These are phyloP conservation scores for Podaxis sp. DNA, from an alignment of 768 basidiomycete genomes.

Conservation along the genomic window DNA sequence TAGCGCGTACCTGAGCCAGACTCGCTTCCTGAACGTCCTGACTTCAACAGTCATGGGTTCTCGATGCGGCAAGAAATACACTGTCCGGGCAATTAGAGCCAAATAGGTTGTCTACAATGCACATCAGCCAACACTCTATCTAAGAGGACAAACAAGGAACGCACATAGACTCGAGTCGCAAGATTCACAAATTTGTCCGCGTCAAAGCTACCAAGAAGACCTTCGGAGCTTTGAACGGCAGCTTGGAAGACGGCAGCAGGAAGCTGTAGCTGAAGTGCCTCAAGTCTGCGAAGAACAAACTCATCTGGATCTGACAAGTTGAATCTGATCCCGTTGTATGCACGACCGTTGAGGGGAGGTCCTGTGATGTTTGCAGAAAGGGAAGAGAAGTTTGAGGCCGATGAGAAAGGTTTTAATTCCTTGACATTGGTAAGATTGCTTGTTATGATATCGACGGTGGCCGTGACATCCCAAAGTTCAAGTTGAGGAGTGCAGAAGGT, in stretches of 20 bases:
- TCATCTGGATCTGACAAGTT: conserved; percentile 39
- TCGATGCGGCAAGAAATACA: conserved; percentile 45
- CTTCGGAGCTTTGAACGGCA: conserved; percentile 37
- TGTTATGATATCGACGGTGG: conserved; percentile 42
- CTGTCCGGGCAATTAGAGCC: conserved; percentile 46
- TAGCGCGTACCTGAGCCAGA: conserved; percentile 46
- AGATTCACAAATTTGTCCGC: conserved; percentile 36
- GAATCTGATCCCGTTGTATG: conserved; percentile 58
- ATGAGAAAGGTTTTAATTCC: conserved; percentile 38
- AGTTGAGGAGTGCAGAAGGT: conserved; percentile 49
- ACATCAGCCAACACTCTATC: not conserved
- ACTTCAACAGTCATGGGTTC: conserved; percentile 40
- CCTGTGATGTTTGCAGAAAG: conserved; percentile 46
- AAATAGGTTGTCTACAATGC: conserved; percentile 42
- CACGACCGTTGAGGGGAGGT: conserved; percentile 40
- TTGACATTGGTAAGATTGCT: conserved; percentile 43
- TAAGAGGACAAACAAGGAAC: conserved; percentile 21
- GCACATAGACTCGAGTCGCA: conserved; percentile 48
- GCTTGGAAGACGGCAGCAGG: conserved; percentile 53
- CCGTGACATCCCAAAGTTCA: conserved; percentile 43
- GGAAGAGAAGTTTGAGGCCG: conserved; percentile 38
- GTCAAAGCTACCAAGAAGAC: conserved; percentile 38
- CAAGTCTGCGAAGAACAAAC: conserved; percentile 37
- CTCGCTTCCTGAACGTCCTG: conserved; percentile 43
- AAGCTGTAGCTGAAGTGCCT: conserved; percentile 47